Percentiles rank a stretch among this genome's conserved stretches.
These are phyloP conservation scores for Keqinozyma sinolaborantium DNA, from an alignment of 1,139 yeast genomes.

Conservation along the genomic window DNA sequence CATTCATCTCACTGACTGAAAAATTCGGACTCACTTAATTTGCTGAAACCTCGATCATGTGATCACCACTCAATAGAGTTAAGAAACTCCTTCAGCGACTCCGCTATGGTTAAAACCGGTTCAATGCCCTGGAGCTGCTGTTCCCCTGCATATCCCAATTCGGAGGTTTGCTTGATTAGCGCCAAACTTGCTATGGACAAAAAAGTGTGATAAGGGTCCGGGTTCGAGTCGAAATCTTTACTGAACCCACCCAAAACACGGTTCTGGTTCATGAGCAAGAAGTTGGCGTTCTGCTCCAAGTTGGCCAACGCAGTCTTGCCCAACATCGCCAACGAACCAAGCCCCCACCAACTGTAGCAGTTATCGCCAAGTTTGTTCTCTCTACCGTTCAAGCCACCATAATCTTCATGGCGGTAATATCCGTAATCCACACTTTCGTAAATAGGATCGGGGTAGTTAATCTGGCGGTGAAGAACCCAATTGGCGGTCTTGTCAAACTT, in stretches of 20 bases:
- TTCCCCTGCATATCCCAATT: conserved; percentile 10
- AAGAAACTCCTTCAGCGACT: conserved; percentile 16
- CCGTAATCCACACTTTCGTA: conserved; percentile 24
- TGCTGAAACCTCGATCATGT: neutral
- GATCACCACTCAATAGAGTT: conserved; percentile 7
- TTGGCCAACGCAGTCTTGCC: conserved; percentile 32
- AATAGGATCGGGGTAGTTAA: conserved; percentile 28
- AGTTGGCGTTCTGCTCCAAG: conserved; percentile 32
- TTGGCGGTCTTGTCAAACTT: conserved; percentile 39
- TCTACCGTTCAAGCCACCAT: conserved; percentile 88
- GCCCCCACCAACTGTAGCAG: conserved; percentile 89
- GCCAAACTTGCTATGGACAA: conserved; percentile 58
- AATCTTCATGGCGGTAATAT: conserved; percentile 40
- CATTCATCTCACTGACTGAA: conserved; percentile 5
- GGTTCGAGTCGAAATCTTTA: conserved; percentile 56
- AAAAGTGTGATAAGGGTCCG: conserved; percentile 71
- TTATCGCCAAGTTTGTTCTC: conserved; percentile 83
- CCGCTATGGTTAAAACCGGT: conserved; percentile 23
- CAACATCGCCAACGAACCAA: conserved; percentile 55
- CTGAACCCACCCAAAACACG: conserved; percentile 74
- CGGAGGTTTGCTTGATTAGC: conserved; percentile 24
- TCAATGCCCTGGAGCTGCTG: conserved; percentile 19
- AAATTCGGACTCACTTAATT: neutral
- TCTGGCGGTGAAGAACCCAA: conserved; percentile 69
- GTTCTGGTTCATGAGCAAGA: conserved; percentile 65